These are phyloP conservation scores for Mycena floridula DNA, from an alignment of 768 basidiomycete genomes.

Conservation along the genomic window DNA sequence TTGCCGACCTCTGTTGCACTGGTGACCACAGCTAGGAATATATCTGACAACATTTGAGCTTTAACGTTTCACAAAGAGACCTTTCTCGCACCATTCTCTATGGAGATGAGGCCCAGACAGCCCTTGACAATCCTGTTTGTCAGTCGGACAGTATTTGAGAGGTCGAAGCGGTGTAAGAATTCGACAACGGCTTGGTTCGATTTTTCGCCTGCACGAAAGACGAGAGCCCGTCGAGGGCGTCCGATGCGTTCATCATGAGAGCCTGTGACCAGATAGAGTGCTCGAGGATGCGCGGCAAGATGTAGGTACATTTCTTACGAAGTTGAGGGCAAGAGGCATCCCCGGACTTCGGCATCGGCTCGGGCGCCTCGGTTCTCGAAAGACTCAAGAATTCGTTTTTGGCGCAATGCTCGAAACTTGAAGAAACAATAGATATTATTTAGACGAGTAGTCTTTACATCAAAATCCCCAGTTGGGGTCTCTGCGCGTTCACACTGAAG, in stretches of 20 bases:
- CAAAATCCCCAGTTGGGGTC: too few species aligned
- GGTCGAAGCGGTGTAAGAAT: slow-evolving; percentile 72
- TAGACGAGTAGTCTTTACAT: too few species aligned
- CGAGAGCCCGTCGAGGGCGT: slow-evolving; percentile 54
- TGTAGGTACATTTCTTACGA: slow-evolving; percentile 89
- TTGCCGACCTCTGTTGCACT: slow-evolving; percentile 73
- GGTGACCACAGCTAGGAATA: slow-evolving; percentile 81
- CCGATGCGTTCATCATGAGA: slow-evolving; percentile 59
- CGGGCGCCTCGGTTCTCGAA: too few species aligned
- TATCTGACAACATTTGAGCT: slow-evolving; percentile 40
- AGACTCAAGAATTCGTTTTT: too few species aligned
- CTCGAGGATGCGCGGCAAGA: slow-evolving; percentile 59
- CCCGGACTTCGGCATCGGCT: too few species aligned
- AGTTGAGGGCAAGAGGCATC: too few species aligned
- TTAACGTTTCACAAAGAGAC: neutral
- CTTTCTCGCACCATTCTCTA: slow-evolving; percentile 53
- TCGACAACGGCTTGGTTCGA: slow-evolving; percentile 76
- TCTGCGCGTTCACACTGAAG: too few species aligned
- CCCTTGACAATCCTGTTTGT: slow-evolving; percentile 75
- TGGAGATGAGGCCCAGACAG: slow-evolving; percentile 75
- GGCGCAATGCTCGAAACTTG: too few species aligned
- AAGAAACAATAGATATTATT: too few species aligned
- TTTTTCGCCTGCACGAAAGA: slow-evolving; percentile 60
- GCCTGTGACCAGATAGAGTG: slow-evolving; percentile 68
- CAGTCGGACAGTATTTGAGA: slow-evolving; percentile 54